Percentiles rank a stretch among this genome's conserved stretches.
Evolutionary conservation across 495 filamentous ascomycete genomes (phyloP).

Genomic region (Aspergillus saccharolyticus): DNA sequence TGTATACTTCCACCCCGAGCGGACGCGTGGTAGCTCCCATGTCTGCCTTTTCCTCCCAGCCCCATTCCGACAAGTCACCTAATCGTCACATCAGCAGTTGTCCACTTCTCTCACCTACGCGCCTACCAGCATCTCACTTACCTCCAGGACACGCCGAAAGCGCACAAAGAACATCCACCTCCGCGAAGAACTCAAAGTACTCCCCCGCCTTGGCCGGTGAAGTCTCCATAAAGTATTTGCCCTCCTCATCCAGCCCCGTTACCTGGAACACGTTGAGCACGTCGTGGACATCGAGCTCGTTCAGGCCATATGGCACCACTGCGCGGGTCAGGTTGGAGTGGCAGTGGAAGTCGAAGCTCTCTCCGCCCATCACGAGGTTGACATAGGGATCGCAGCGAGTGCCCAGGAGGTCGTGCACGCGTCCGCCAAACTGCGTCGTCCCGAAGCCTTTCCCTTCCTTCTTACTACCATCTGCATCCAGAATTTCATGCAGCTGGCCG

Average conservation of each 20-base stretch:
- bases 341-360: slow-evolving; percentile 72
- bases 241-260: slow-evolving; percentile 65
- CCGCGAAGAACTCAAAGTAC: slow-evolving; percentile 73
- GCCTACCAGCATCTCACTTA: slow-evolving; percentile 14
- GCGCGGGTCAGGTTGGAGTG: slow-evolving; percentile 75
- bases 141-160: slow-evolving; percentile 58
- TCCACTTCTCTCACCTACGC: neutral
- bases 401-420: slow-evolving; percentile 69
- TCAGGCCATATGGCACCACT: slow-evolving; percentile 59
- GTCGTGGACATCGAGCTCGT: slow-evolving; percentile 72
- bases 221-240: slow-evolving; percentile 73
- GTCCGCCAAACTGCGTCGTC: slow-evolving; percentile 45
- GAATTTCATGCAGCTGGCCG: slow-evolving; percentile 47
- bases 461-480: slow-evolving; percentile 33
- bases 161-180: slow-evolving; percentile 69
- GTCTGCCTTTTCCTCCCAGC: slow-evolving; percentile 61
- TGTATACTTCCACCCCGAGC: slow-evolving; percentile 64
- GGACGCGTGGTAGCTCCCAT: slow-evolving; percentile 74
- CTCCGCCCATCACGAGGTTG: slow-evolving; percentile 63
- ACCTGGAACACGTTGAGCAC: slow-evolving; percentile 81
- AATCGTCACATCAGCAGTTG: neutral
- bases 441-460: slow-evolving; percentile 34
- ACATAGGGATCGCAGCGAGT: slow-evolving; percentile 76
- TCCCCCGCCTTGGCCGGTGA: slow-evolving; percentile 62
- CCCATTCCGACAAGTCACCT: slow-evolving; percentile 70